Evolutionary conservation across 192 early-diverging fungal species (phyloP).

Genomic region (Paraglomus brasilianum): DNA sequence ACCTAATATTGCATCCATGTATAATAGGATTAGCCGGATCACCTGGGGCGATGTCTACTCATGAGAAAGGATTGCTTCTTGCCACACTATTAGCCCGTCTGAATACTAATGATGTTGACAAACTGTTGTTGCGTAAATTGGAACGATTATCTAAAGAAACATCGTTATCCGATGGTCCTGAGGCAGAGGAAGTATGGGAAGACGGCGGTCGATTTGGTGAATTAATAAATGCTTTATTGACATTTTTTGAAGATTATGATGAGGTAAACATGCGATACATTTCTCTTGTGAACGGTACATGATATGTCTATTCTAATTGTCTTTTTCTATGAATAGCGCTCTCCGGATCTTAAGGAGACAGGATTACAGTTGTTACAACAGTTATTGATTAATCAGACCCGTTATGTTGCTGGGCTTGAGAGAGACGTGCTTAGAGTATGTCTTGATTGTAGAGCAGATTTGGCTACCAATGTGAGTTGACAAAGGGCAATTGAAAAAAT

Average conservation of each 20-base stretch:
- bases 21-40: not conserved
- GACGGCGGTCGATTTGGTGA: constrained; percentile 23
- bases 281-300: not conserved
- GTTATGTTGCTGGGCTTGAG: constrained; percentile 11
- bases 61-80: constrained; percentile 18
- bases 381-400: constrained; percentile 14
- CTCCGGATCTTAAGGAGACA: constrained; percentile 11
- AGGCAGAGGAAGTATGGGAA: constrained; percentile 25
- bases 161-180: not conserved
- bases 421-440: constrained; percentile 12
- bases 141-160: constrained; percentile 18
- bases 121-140: constrained; percentile 8
- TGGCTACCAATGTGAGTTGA: constrained; percentile 15
- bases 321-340: not conserved
- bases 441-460: constrained; percentile 24
- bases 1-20: not conserved
- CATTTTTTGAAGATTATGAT: constrained; percentile 15
- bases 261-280: not conserved
- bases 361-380: constrained; percentile 10
- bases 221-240: constrained; percentile 18
- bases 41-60: not conserved
- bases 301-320: not conserved
- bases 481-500: not conserved
- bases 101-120: constrained; percentile 13
- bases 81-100: constrained; percentile 14